These are phyloP conservation scores for Neurospora sp. DNA, from an alignment of 495 filamentous ascomycete species.

Conservation along the genomic window DNA sequence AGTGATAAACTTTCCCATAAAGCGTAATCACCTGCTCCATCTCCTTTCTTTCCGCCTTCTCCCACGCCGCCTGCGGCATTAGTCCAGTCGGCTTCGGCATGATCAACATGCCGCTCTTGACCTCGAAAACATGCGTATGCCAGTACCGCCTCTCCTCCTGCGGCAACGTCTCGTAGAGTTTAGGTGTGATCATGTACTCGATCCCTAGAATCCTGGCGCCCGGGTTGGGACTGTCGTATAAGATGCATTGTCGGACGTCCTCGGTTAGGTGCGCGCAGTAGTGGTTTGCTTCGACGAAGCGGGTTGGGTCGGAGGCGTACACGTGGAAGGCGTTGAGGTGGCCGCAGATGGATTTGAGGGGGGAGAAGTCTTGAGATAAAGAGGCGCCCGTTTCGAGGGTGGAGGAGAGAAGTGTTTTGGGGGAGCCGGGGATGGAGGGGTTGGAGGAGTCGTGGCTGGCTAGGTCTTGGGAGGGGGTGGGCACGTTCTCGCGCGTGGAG, in stretches of 20 bases:
- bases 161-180: conserved; percentile 55
- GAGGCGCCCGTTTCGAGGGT: conserved; percentile 57
- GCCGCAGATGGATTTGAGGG: conserved; percentile 68
- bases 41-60: conserved; percentile 64
- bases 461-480: neutral
- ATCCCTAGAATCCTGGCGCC: conserved; percentile 72
- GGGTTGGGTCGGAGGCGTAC: conserved; percentile 57
- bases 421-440: conserved; percentile 31
- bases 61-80: conserved; percentile 52
- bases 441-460: neutral
- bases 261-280: conserved; percentile 76
- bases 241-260: conserved; percentile 64
- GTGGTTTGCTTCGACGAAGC: conserved; percentile 70
- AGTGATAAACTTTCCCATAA: conserved; percentile 85
- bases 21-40: conserved; percentile 62
- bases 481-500: neutral
- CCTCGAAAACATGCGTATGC: conserved; percentile 79
- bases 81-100: conserved; percentile 56
- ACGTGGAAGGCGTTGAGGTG: conserved; percentile 81
- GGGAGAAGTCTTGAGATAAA: conserved; percentile 51
- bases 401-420: conserved; percentile 43
- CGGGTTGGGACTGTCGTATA: conserved; percentile 60
- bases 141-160: conserved; percentile 59
- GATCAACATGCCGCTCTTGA: conserved; percentile 76
- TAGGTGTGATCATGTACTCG: conserved; percentile 83